Evolutionary conservation across 2,329 filamentous ascomycete genomes (phyloP).

Genomic region (Microcyclosporella mali): DNA sequence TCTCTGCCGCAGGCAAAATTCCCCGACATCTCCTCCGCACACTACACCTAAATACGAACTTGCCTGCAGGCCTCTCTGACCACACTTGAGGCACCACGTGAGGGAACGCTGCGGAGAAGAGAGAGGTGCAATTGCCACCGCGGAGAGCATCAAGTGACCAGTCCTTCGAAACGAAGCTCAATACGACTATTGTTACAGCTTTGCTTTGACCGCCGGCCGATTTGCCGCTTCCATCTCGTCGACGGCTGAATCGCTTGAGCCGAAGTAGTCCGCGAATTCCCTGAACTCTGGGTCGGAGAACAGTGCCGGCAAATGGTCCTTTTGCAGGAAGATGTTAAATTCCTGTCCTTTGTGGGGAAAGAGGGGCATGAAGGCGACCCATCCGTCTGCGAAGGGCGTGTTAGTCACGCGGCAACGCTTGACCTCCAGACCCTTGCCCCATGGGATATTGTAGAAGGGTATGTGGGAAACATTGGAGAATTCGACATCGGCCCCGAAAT

Average conservation of each 20-base stretch:
- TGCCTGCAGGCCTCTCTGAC: too few relatives aligned
- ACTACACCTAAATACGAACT: too few relatives aligned
- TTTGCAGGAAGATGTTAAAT: constrained; percentile 4
- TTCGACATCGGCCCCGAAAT: constrained; percentile 14
- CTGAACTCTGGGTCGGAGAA: constrained; percentile 11
- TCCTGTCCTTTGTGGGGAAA: constrained; percentile 5
- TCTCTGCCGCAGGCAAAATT: too few relatives aligned
- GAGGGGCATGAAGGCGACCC: constrained; percentile 3
- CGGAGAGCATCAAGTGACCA: too few relatives aligned
- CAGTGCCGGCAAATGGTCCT: constrained; percentile 6
- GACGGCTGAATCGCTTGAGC: constrained; percentile 1
- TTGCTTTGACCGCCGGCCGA: constrained; percentile 2
- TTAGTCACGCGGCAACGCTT: constrained; percentile 1
- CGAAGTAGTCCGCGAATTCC: constrained; percentile 9
- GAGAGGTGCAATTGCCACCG: too few relatives aligned
- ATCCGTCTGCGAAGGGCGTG: constrained; percentile 10
- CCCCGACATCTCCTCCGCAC: too few relatives aligned
- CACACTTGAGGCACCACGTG: too few relatives aligned
- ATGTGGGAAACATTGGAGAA: constrained; percentile 7
- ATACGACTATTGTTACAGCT: not conserved
- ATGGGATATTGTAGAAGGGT: constrained; percentile 8
- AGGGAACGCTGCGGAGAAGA: too few relatives aligned
- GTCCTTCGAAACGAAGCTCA: not conserved
- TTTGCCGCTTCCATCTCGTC: constrained; percentile 5
- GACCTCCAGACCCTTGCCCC: constrained; percentile 9